phyloP scores from a whole-genome alignment of 495 filamentous ascomycete genomes.

The Aspergillus homomorphus region DNA sequence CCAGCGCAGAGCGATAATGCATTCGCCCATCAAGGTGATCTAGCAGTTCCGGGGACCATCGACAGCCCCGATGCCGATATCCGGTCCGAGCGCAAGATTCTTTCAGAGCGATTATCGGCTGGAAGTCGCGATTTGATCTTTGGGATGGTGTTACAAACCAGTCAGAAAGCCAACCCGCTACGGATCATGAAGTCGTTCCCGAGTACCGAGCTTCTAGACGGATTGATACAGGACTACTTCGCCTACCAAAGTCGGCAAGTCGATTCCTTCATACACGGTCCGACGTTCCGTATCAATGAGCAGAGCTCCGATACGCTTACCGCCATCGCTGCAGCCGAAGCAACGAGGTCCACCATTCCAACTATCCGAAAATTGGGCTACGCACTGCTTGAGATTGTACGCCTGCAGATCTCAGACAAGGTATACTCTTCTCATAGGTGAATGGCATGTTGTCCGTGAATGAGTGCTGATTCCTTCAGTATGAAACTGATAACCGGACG shows the following conservation, averaged over 20 bases:
- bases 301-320: slow-evolving; percentile 56
- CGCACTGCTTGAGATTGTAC: slow-evolving; percentile 58
- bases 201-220: slow-evolving; percentile 55
- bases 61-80: slow-evolving; percentile 28
- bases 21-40: slow-evolving; percentile 51
- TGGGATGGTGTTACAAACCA: slow-evolving; percentile 54
- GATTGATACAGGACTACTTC: slow-evolving; percentile 59
- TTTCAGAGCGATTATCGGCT: slow-evolving; percentile 38
- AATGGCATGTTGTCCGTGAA: neutral
- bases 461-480: slow-evolving; percentile 16
- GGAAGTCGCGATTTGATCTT: slow-evolving; percentile 54
- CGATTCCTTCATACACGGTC: slow-evolving; percentile 56
- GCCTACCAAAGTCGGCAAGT: slow-evolving; percentile 46
- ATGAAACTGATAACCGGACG: slow-evolving; percentile 55
- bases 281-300: slow-evolving; percentile 50
- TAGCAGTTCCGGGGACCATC: slow-evolving; percentile 45
- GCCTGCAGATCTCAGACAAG: slow-evolving; percentile 45
- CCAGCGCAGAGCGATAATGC: slow-evolving; percentile 49
- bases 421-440: slow-evolving; percentile 27
- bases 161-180: slow-evolving; percentile 41
- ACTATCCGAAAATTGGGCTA: slow-evolving; percentile 61
- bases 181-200: slow-evolving; percentile 59
- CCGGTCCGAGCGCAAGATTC: slow-evolving; percentile 22
- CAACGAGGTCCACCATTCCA: slow-evolving; percentile 51
- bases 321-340: slow-evolving; percentile 52